phyloP scores from a whole-genome alignment of 805 yeast genomes.

The Yarrowia yakushimensis region DNA sequence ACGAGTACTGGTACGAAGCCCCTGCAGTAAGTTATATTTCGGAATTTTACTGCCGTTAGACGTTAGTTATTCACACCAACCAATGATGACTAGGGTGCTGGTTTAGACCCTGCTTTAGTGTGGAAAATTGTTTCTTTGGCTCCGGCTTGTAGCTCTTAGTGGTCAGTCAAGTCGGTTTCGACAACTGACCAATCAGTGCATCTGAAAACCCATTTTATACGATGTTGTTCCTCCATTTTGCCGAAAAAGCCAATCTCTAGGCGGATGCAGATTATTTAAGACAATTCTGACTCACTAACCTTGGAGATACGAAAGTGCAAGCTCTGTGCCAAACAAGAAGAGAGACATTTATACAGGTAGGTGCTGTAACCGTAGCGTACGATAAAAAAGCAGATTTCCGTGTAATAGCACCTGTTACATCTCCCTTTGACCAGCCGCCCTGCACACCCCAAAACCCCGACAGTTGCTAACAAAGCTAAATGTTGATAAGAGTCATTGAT shows the following conservation, averaged over 20 bases:
- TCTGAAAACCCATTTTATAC: background rate
- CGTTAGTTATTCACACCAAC: background rate
- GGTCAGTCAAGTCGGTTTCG: no score
- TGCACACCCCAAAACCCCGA: conserved; percentile 10
- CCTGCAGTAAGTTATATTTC: background rate
- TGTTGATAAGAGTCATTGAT: conserved; percentile 25
- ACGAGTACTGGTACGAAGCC: background rate
- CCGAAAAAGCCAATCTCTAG: no score
- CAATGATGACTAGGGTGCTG: background rate
- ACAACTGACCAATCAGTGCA: background rate
- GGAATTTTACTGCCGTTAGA: conserved; percentile 7
- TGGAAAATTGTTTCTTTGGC: no score
- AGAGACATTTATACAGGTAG: background rate
- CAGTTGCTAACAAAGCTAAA: conserved; percentile 18
- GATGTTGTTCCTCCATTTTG: background rate
- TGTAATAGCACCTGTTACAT: background rate
- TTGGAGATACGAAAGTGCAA: background rate
- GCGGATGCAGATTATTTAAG: no score
- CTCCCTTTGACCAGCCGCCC: background rate
- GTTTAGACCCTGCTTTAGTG: background rate
- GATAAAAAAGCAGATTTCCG: background rate
- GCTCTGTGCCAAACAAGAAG: background rate
- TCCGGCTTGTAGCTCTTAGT: no score
- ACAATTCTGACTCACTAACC: conserved; percentile 5
- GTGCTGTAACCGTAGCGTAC: background rate